Evolutionary conservation across 1,284 basidiomycete species (phyloP), one percentile per base, ranked within the genome.

Genomic region (Afroboletus lepidellus): DNA sequence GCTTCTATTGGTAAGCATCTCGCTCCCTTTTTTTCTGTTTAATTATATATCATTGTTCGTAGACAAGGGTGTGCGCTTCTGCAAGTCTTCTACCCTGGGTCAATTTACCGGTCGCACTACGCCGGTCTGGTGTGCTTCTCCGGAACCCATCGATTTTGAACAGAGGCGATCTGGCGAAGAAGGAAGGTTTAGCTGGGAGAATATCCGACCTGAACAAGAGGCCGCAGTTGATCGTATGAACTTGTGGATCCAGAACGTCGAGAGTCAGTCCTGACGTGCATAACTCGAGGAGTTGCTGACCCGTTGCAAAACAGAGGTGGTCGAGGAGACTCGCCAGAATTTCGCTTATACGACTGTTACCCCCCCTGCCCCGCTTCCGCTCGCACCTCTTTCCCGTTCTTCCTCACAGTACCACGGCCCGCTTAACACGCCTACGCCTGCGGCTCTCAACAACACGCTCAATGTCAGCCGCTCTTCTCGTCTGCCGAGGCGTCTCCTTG

Each of bases 191-290:
- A 68, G 66, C 29, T 68, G 69, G 67, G 66, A 68, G 51, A 55
- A 68, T 18, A 70, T 69, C 33, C 61, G 65, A 2, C 66, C 66
- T 2, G 66, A 69, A 43, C 61, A 53, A n/a, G 69, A 68, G 41
- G 77, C 76, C 33, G 75, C 77, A 39, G 69, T 75, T 33, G 87
- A 90, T 60, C 74, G 88, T 50, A 82, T 91, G 83, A 78, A 81
- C 1, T 71, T 83, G 47, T 91, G 88, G 89, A 85, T 89, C 69
- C 79, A 79, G 58, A 87, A 81, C 52, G 85, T 90, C 11, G 87
- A 91, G 70, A 85, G 87, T 90, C 64, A 63, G 87, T 77, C 13
- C n/a, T 41, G n/a, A n/a, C n/a, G n/a, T 2, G 11, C 1, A 1
- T 46, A 7, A 50, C 48, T 48, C 24, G 20, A n/a, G 2, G 5